Conservation (phyloP, 352 stramenopile genomes). For the Phytopythium boreale region DNA sequence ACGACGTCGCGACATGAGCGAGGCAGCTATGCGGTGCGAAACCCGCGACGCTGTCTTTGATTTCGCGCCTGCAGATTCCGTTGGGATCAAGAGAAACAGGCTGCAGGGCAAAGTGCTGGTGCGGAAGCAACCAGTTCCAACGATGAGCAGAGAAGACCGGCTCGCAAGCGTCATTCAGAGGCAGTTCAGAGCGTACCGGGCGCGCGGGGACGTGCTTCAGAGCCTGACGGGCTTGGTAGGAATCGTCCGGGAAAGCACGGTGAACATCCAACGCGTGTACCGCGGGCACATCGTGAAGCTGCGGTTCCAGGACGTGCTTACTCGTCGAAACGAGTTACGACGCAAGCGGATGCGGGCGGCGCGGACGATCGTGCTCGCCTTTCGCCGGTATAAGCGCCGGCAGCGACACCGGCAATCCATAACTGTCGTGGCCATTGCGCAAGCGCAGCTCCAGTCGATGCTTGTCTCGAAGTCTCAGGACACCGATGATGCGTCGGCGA, state of each 20-base stretch:
- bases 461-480: slow-evolving; percentile 38
- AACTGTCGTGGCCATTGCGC: slow-evolving; percentile 52
- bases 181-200: slow-evolving; percentile 43
- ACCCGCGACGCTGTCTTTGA: slow-evolving; percentile 6
- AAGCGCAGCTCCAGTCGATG: slow-evolving; percentile 46
- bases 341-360: slow-evolving; percentile 17
- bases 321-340: slow-evolving; percentile 21
- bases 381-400: slow-evolving; percentile 40
- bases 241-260: slow-evolving; percentile 21
- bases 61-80: not conserved
- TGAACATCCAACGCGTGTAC: slow-evolving; percentile 57
- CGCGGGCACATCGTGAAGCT: slow-evolving; percentile 42
- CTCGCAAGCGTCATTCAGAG: slow-evolving; percentile 50
- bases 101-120: slow-evolving; percentile 45
- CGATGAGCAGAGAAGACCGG: slow-evolving; percentile 24
- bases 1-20: slow-evolving; percentile 25
- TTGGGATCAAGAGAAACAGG: slow-evolving; percentile 34
- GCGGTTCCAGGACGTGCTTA: slow-evolving; percentile 22
- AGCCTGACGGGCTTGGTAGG: slow-evolving; percentile 35
- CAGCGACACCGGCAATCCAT: slow-evolving; percentile 44
- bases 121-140: slow-evolving; percentile 31
- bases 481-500: slow-evolving; percentile 4
- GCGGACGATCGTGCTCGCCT: slow-evolving; percentile 38
- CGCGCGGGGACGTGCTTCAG: slow-evolving; percentile 25
- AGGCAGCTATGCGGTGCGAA: slow-evolving; percentile 31